Evolutionary conservation across 768 basidiomycete genomes (phyloP).

Genomic region (Dendrothele bispora): DNA sequence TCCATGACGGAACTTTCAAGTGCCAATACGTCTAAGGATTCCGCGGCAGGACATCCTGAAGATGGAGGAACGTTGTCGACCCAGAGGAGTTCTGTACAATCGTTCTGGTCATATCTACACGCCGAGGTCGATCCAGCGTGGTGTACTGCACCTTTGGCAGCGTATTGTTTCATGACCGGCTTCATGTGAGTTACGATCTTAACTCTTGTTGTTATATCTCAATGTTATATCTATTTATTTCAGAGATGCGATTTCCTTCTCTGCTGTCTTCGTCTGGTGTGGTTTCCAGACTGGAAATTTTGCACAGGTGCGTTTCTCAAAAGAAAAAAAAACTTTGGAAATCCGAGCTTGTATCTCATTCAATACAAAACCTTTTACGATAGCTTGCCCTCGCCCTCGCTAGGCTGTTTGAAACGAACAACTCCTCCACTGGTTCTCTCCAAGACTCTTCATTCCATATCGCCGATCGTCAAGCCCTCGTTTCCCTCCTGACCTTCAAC

Average conservation of each 20-base stretch:
- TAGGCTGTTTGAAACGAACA: constrained; percentile 64
- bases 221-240: neutral
- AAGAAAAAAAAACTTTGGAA: neutral
- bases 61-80: too few relatives aligned
- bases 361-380: constrained; percentile 5
- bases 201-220: neutral
- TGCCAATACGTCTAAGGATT: too few relatives aligned
- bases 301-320: constrained; percentile 52
- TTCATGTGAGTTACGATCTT: constrained; percentile 66
- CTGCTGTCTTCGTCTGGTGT: constrained; percentile 82
- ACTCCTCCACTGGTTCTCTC: constrained; percentile 35
- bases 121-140: constrained; percentile 52
- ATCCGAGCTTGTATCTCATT: neutral
- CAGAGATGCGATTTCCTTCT: constrained; percentile 74
- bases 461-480: constrained; percentile 82
- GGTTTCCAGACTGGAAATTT: constrained; percentile 85
- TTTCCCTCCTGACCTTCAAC: constrained; percentile 77
- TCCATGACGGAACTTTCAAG: too few relatives aligned
- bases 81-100: too few relatives aligned
- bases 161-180: constrained; percentile 79
- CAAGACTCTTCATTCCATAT: constrained; percentile 67
- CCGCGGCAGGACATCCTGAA: too few relatives aligned
- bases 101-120: constrained; percentile 38
- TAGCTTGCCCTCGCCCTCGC: constrained; percentile 81
- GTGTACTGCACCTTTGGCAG: constrained; percentile 54